A percentile compares a stretch with the other conserved stretches of the same genome.
phyloP scores from a whole-genome alignment of 2,329 filamentous ascomycete genomes.

The Xylaria polymorpha region DNA sequence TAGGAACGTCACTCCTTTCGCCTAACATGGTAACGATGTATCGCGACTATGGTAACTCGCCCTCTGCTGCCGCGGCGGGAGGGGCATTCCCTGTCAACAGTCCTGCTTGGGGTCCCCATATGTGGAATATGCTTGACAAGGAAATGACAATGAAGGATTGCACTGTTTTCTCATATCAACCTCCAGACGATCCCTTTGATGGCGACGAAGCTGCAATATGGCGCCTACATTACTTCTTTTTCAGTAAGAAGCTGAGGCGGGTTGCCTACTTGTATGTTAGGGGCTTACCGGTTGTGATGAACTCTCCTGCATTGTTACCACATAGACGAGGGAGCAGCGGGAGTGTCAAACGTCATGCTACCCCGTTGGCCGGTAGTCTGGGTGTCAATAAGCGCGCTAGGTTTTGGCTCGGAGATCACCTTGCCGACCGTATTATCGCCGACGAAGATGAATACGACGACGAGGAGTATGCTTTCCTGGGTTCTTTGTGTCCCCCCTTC shows the following conservation, averaged over 20 bases:
- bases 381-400: constrained; percentile 82
- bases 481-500: neutral
- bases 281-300: constrained; percentile 78
- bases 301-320: constrained; percentile 50
- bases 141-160: constrained; percentile 94
- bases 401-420: constrained; percentile 85
- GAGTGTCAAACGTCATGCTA: constrained; percentile 48
- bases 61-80: constrained; percentile 51
- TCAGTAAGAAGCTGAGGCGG: constrained; percentile 90
- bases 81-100: constrained; percentile 60
- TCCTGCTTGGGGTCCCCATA: constrained; percentile 84
- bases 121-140: constrained; percentile 93
- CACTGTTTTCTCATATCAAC: constrained; percentile 88
- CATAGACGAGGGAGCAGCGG: constrained; percentile 48
- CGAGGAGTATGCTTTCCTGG: constrained; percentile 52
- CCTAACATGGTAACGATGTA: constrained; percentile 56
- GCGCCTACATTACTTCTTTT: constrained; percentile 97
- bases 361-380: constrained; percentile 45
- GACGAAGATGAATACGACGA: constrained; percentile 61
- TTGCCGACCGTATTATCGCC: constrained; percentile 60
- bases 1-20: constrained; percentile 53
- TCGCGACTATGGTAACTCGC: constrained; percentile 52
- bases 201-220: constrained; percentile 94
- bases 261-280: constrained; percentile 95
- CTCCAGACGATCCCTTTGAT: constrained; percentile 89